phyloP scores from a whole-genome alignment of 352 stramenopile species.

The Globisporangium rhizosaccharum region DNA sequence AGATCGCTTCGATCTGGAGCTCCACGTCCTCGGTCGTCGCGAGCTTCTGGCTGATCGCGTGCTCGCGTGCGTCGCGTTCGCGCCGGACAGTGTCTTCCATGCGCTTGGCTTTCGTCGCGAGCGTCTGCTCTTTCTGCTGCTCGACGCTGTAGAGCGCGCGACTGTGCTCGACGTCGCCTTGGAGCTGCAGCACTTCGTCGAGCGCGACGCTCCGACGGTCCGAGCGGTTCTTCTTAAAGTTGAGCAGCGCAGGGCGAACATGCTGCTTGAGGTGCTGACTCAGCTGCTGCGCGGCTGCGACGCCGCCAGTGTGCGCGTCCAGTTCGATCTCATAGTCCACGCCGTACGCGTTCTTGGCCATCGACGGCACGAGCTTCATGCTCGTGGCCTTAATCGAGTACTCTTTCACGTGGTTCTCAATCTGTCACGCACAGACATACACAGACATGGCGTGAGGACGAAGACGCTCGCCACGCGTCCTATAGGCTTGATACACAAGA shows the following conservation, averaged over 20 bases:
- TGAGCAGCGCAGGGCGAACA: constrained; percentile 41
- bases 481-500: neutral
- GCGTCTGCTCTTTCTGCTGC: constrained; percentile 42
- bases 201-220: constrained; percentile 48
- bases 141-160: constrained; percentile 49
- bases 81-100: constrained; percentile 45
- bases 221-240: constrained; percentile 63
- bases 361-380: constrained; percentile 84
- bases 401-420: constrained; percentile 56
- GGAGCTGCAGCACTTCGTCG: constrained; percentile 50
- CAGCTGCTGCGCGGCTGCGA: constrained; percentile 45
- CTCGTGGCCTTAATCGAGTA: constrained; percentile 78
- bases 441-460: neutral
- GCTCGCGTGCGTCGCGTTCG: constrained; percentile 44
- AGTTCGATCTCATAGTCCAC: constrained; percentile 75
- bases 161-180: constrained; percentile 47
- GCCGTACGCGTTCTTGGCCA: constrained; percentile 75
- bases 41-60: constrained; percentile 38
- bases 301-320: constrained; percentile 54
- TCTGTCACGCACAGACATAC: constrained; percentile 17
- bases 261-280: constrained; percentile 62
- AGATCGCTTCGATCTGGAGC: constrained; percentile 60
- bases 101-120: constrained; percentile 42
- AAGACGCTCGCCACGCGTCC: neutral
- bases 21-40: constrained; percentile 62